Conservation (phyloP, 768 basidiomycete species). For the Tricholoma sp. region DNA sequence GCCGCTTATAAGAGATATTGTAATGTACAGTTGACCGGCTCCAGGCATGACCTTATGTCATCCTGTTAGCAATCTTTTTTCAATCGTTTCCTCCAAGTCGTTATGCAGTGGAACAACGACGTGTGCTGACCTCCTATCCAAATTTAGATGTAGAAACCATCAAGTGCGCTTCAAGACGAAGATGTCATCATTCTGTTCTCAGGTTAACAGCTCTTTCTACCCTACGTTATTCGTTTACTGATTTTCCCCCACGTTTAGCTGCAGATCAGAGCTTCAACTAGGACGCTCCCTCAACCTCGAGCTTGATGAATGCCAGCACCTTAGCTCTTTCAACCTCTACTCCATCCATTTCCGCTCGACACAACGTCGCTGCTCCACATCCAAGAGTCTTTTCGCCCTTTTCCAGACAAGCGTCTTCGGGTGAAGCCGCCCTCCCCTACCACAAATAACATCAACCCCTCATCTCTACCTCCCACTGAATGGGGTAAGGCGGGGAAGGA, state of each 20-base stretch:
- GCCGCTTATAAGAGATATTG: no score
- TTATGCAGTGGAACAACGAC: no score
- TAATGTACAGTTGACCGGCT: no score
- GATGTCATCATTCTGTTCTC: conserved; percentile 1
- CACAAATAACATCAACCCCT: neutral
- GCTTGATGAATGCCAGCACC: conserved; percentile 7
- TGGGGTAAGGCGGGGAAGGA: neutral
- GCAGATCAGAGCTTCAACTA: conserved; percentile 50
- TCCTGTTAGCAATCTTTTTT: no score
- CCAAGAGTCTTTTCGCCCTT: neutral
- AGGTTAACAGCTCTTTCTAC: neutral
- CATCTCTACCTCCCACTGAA: conserved; percentile 3
- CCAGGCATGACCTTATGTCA: no score
- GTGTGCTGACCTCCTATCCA: no score
- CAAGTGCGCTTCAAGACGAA: conserved; percentile 10
- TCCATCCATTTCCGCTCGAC: conserved; percentile 7
- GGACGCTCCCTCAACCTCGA: conserved; percentile 13
- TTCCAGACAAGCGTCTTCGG: neutral
- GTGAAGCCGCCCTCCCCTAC: no score
- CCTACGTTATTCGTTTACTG: neutral
- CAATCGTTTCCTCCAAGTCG: no score
- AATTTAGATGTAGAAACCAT: no score
- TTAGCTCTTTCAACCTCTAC: conserved; percentile 4
- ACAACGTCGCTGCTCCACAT: conserved; percentile 1
- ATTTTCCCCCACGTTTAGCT: conserved; percentile 2